Evolutionary conservation across 768 basidiomycete species (phyloP).

Genomic region (Auricularia cornea): DNA sequence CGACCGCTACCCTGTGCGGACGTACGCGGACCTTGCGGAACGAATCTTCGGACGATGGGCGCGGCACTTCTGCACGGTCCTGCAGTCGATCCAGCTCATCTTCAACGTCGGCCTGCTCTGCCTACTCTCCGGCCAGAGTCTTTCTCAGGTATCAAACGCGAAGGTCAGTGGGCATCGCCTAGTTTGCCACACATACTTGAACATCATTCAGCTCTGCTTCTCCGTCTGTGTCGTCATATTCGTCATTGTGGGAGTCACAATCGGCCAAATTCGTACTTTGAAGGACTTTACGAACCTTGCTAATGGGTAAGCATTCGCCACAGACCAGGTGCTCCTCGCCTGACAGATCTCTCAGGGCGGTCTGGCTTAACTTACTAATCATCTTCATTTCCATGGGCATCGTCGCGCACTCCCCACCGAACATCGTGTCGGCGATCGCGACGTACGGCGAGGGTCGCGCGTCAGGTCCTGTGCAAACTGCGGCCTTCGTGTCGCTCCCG

Average conservation of each 20-base stretch:
- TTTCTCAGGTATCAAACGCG: slow-evolving; percentile 33
- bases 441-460: slow-evolving; percentile 23
- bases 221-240: slow-evolving; percentile 49
- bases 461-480: slow-evolving; percentile 29
- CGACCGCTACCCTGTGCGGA: slow-evolving; percentile 41
- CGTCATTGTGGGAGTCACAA: slow-evolving; percentile 44
- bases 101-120: slow-evolving; percentile 35
- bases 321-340: too few species aligned
- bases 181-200: slow-evolving; percentile 8
- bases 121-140: neutral
- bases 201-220: slow-evolving; percentile 25
- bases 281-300: slow-evolving; percentile 44
- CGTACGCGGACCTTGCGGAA: slow-evolving; percentile 49
- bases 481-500: slow-evolving; percentile 29
- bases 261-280: slow-evolving; percentile 52
- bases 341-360: slow-evolving; percentile 9
- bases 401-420: slow-evolving; percentile 39
- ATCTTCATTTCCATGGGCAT: slow-evolving; percentile 47
- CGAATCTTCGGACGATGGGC: slow-evolving; percentile 45
- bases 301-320: too few species aligned
- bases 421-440: slow-evolving; percentile 35
- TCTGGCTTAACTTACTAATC: slow-evolving; percentile 50
- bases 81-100: slow-evolving; percentile 52
- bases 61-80: slow-evolving; percentile 36
- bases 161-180: slow-evolving; percentile 39